phyloP scores from a whole-genome alignment of 2,329 filamentous ascomycete genomes.

The Albophoma yamanashiensis region DNA sequence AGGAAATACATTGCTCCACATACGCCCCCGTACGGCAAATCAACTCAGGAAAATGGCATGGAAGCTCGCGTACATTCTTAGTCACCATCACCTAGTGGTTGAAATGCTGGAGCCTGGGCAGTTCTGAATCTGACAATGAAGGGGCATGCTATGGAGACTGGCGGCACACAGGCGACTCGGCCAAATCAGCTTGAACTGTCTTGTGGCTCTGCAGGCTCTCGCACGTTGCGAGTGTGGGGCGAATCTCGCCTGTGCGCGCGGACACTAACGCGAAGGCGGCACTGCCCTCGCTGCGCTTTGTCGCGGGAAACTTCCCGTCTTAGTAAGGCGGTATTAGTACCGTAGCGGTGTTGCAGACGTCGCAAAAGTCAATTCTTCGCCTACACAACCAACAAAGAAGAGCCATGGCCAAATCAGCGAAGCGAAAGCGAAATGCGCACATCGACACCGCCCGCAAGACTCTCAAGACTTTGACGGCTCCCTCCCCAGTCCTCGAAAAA shows the following conservation, averaged over 20 bases:
- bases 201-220: no score
- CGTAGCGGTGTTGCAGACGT: not conserved
- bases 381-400: not conserved
- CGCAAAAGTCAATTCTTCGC: not conserved
- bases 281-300: not conserved
- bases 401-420: constrained; percentile 24
- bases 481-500: constrained; percentile 24
- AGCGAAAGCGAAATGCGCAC: constrained; percentile 32
- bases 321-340: not conserved
- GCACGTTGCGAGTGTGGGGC: not conserved
- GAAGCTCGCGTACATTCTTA: no score
- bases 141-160: no score
- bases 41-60: no score
- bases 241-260: not conserved
- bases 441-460: constrained; percentile 24
- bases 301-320: not conserved
- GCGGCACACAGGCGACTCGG: no score
- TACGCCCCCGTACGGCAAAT: no score
- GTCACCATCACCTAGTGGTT: no score
- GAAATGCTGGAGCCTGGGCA: no score
- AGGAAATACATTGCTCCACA: no score
- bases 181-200: no score
- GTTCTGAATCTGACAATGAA: no score
- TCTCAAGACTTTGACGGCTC: constrained; percentile 20
- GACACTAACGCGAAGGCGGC: no score